A percentile compares a stretch with the other conserved stretches of the same genome.
Conservation (phyloP, 139 green algal species). For the Chlamydomonas sphaeroides region DNA sequence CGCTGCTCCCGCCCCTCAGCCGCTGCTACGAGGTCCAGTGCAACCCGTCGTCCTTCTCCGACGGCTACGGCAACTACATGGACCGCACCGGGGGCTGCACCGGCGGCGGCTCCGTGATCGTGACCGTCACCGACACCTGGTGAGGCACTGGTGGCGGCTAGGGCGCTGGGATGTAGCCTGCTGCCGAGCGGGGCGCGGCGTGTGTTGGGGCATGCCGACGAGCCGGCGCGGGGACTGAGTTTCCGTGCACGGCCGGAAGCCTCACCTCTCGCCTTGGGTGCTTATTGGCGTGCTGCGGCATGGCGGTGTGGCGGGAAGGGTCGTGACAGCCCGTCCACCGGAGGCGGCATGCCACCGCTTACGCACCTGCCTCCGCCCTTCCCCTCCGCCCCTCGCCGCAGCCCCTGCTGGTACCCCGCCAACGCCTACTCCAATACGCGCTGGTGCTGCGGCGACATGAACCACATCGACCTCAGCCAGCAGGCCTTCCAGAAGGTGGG, state of each 20-base stretch:
- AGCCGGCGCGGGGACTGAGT: too few species aligned
- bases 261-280: background rate
- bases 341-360: too few species aligned
- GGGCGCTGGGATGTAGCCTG: too few species aligned
- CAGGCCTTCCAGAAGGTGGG: background rate
- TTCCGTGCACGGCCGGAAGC: too few species aligned
- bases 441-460: slow-evolving; percentile 51
- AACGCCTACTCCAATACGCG: slow-evolving; percentile 35
- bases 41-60: slow-evolving; percentile 34
- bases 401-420: slow-evolving; percentile 25
- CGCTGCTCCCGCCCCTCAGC: slow-evolving; percentile 4
- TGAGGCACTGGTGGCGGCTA: background rate
- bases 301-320: too few species aligned
- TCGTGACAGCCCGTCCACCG: too few species aligned
- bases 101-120: background rate
- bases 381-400: background rate
- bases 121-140: slow-evolving; percentile 58
- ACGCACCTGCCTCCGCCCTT: background rate
- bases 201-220: too few species aligned
- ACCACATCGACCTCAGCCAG: slow-evolving; percentile 7
- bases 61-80: slow-evolving; percentile 49
- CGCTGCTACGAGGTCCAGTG: slow-evolving; percentile 63
- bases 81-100: slow-evolving; percentile 43
- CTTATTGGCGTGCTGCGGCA: too few species aligned
- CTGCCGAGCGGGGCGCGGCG: too few species aligned